These are phyloP conservation scores for Cystobasidium onofrii DNA, from an alignment of 768 basidiomycete genomes.

Conservation along the genomic window DNA sequence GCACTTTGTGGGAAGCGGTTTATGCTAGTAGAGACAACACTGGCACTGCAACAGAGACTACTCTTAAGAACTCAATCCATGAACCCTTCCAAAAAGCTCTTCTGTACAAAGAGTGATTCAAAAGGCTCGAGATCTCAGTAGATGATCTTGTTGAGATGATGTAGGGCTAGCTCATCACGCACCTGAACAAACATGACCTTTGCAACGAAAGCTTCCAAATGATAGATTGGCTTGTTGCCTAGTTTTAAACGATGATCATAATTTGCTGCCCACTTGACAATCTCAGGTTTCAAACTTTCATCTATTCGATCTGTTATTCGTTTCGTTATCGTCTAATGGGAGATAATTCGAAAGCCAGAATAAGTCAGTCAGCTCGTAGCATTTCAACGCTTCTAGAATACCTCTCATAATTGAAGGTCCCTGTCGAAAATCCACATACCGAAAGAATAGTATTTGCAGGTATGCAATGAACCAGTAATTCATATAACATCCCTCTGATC, in stretches of 20 bases:
- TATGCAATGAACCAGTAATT: conserved; percentile 91
- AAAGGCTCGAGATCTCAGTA: too few species aligned
- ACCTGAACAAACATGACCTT: conserved; percentile 68
- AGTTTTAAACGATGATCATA: conserved; percentile 95
- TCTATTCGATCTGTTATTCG: conserved; percentile 79
- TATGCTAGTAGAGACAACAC: neutral
- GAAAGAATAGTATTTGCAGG: conserved; percentile 85
- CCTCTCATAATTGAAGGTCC: neutral
- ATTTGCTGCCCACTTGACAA: conserved; percentile 92
- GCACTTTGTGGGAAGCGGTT: too few species aligned
- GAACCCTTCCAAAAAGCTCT: conserved; percentile 25
- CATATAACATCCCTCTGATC: conserved; percentile 86
- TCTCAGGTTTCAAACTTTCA: conserved; percentile 78
- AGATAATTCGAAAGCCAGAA: neutral
- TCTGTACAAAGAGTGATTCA: conserved; percentile 16
- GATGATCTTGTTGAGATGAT: too few species aligned
- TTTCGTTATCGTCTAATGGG: conserved; percentile 73
- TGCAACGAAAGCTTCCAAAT: conserved; percentile 94
- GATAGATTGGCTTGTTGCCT: conserved; percentile 87
- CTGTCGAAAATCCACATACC: conserved; percentile 49
- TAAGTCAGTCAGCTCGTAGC: too few species aligned
- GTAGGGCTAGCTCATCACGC: too few species aligned
- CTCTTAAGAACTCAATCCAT: neutral
- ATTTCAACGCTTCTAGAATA: too few species aligned
- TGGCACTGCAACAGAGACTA: neutral